phyloP scores from a whole-genome alignment of 2,329 filamentous ascomycete species.

The Dactylellina drechsleri region DNA sequence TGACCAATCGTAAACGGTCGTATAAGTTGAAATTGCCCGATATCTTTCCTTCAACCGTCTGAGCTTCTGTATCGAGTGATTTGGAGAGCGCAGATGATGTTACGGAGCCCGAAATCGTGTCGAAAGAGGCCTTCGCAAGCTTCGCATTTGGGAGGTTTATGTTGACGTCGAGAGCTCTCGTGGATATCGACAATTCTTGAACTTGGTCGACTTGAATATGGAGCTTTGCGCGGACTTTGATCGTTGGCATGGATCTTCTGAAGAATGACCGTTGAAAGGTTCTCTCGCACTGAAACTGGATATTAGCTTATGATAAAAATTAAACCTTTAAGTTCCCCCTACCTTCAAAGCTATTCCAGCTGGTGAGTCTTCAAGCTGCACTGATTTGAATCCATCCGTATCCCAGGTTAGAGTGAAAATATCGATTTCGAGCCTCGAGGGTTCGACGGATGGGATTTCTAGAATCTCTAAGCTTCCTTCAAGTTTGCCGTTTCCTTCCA shows the following conservation, averaged over 20 bases:
- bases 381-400: conserved; percentile 29
- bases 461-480: conserved; percentile 33
- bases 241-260: conserved; percentile 12
- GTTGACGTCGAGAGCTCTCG: conserved; percentile 33
- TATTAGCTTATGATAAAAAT: background rate
- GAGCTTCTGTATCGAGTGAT: conserved; percentile 21
- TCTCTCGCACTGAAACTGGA: conserved; percentile 21
- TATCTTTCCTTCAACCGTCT: conserved; percentile 25
- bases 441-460: conserved; percentile 11
- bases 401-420: conserved; percentile 42
- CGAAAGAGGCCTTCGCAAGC: conserved; percentile 15
- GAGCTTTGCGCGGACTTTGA: conserved; percentile 46
- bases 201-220: conserved; percentile 21
- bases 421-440: conserved; percentile 26
- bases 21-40: conserved; percentile 27
- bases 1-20: conserved; percentile 29
- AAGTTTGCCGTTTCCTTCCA: conserved; percentile 42
- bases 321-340: background rate
- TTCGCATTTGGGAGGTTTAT: conserved; percentile 20
- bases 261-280: conserved; percentile 31
- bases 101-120: conserved; percentile 15
- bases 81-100: conserved; percentile 12
- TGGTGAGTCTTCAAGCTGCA: conserved; percentile 27
- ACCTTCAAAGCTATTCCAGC: conserved; percentile 34
- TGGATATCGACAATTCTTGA: conserved; percentile 29